Percentiles rank a stretch among this genome's conserved stretches.
Evolutionary conservation across 148 eudicot species (phyloP).

Genomic region (Camellia granthamiana): DNA sequence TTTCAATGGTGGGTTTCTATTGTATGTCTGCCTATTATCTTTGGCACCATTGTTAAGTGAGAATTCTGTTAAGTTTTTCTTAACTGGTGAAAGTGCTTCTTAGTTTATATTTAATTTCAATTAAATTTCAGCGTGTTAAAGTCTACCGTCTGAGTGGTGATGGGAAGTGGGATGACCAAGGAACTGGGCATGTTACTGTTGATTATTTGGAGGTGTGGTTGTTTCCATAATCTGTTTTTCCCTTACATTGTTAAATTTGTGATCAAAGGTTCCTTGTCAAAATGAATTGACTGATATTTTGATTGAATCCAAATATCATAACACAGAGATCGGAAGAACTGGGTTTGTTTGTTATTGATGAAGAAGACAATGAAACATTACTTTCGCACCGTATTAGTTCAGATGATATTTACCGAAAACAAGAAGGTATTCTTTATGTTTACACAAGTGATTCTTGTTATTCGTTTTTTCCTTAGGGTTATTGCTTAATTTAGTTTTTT

Average conservation of each 20-base stretch:
- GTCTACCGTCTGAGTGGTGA: conserved; percentile 81
- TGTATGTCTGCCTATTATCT: background rate
- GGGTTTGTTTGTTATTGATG: conserved; percentile 79
- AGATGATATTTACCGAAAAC: conserved; percentile 87
- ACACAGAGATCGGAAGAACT: conserved; percentile 82
- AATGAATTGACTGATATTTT: background rate
- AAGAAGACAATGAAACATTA: conserved; percentile 83
- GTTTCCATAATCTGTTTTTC: conserved; percentile 4
- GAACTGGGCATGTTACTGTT: conserved; percentile 93
- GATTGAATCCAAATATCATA: conserved; percentile 3
- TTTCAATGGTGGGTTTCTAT: background rate
- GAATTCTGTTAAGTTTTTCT: background rate
- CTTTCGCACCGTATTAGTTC: conserved; percentile 73
- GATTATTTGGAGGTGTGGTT: conserved; percentile 81
- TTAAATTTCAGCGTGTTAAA: conserved; percentile 67
- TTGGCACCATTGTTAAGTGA: background rate
- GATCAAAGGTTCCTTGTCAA: background rate
- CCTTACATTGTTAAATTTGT: background rate
- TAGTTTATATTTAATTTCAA: background rate
- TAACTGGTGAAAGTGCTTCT: background rate
- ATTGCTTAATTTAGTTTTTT: background rate
- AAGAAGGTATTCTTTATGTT: conserved; percentile 64
- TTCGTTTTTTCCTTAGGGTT: background rate
- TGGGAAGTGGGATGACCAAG: conserved; percentile 99
- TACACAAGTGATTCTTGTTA: background rate